Base-by-base conservation (phyloP, 2,329 filamentous ascomycete species). In the Microdochium nivale region DNA sequence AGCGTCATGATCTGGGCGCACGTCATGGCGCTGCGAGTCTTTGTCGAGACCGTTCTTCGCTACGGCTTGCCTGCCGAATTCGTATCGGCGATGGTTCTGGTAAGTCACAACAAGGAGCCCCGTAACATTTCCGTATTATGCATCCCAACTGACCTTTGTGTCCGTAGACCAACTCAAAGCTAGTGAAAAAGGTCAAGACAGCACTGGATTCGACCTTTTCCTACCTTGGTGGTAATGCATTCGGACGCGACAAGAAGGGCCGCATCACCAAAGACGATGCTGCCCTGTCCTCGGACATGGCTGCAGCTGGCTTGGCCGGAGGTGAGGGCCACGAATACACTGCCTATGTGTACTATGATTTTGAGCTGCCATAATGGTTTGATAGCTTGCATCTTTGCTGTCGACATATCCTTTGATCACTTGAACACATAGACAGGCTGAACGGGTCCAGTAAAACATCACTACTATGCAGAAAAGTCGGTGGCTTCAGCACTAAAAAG, bases 1-100 rank as follows among this genome's bases (percentile, higher is more conserved):
- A 86, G 86, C 56, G 90, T 96, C 58, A 96, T 96, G 89, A 86
- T 92, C 51, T 96, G 91, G 90, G 80, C 95, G 49, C 94, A 99
- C 65, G 87, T 96, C 25, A 76, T 97, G 63, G 88, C 91, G 7
- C 72, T 99, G 62, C 79, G 94, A 51, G 91, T 97, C 21, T 99
- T 97, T 69, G 94, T 99, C 21, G 94, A 99, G 77, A 96, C 91
- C 4, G 94, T 99, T n/a, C 75, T 99, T 64, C 83, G 94, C 58
- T 99, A 99, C 65, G 94, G 94, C 25, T 70, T 99, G 61, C 94
- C 94, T 48, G 72, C 96, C 57, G 88, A 95, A 60, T 99, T 92
- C 69, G 85, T 95, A 48, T 88, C 86, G 59, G 89, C 85, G 16
- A 72, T 96, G 58, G 75, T 97, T 55, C 86, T 89, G 84, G 91